Evolutionary conservation across 371 early-diverging fungal genomes (phyloP), one percentile per base, ranked within the genome.

Genomic region (Globomyces sp.): DNA sequence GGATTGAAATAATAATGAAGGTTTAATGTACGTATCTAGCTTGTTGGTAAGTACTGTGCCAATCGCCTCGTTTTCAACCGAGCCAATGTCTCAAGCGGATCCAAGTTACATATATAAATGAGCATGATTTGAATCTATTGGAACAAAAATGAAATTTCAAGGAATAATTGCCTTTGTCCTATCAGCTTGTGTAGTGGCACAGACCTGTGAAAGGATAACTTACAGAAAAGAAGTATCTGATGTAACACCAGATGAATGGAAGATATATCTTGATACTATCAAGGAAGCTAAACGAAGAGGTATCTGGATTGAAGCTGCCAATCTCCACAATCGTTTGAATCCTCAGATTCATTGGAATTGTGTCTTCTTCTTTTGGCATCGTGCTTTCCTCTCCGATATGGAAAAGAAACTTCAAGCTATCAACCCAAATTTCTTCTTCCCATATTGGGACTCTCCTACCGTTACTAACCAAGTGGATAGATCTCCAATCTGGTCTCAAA

Each of bases 401-500:
- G 84, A 84, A 64, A 51, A 65, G 53, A 61, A 69, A 46, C 69
- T 81, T 5, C 74, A 75, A 39, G 37, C 59, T 48, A 73, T 78
- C 51, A 72, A 84, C 64, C 69, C 80, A 13, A 68, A 65, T 63
- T 75, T 83, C 66, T 63, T 69, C n/a, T 67, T 83, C 10, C 84
- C 84, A 48, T 84, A 82, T 74, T 84, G 85, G 85, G 76, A 81
- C 37, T 68, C 66, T 59, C 45, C 71, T 49, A 59, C 64, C 4
- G 76, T 74, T 63, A 75, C 51, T 48, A 62, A 59, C 65, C 63
- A 72, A 61, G 77, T 78, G 6, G 63, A 68, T 1, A 63, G 43
- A 4, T 71, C 70, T 43, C 62, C 66, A 8, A 57, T 80, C 2
- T 72, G 55, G 55, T 8, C 6, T 6, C 11, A 47, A 6, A 8